Evolutionary conservation across 768 basidiomycete species (phyloP).

Genomic region (Panus rudis): DNA sequence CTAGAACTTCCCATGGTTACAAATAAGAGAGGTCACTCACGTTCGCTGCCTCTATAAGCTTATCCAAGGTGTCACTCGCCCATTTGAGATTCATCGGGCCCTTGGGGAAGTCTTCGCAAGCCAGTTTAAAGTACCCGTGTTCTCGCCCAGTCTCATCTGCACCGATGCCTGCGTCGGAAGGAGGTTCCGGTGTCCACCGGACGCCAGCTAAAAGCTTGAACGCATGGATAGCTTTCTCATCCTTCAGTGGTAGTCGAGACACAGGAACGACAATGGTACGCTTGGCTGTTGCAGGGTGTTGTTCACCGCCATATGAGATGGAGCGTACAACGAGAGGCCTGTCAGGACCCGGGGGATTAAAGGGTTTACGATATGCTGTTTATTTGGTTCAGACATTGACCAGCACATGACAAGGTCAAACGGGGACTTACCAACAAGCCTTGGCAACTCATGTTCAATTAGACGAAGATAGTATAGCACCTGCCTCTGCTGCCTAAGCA

Average conservation of each 20-base stretch:
- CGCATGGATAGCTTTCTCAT: slow-evolving; percentile 67
- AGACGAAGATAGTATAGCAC: slow-evolving; percentile 73
- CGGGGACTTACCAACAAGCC: slow-evolving; percentile 59
- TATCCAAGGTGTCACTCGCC: slow-evolving; percentile 82
- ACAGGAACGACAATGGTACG: slow-evolving; percentile 71
- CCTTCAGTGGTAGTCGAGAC: slow-evolving; percentile 58
- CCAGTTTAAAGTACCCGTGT: slow-evolving; percentile 85
- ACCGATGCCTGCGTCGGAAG: slow-evolving; percentile 56
- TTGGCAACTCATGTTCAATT: slow-evolving; percentile 85
- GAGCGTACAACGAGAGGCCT: slow-evolving; percentile 67
- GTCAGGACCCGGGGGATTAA: slow-evolving; percentile 52
- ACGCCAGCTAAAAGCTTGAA: slow-evolving; percentile 85
- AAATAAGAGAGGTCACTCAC: slow-evolving; percentile 41
- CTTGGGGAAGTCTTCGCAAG: slow-evolving; percentile 80
- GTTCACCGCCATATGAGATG: slow-evolving; percentile 70
- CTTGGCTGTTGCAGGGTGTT: slow-evolving; percentile 66
- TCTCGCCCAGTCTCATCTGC: slow-evolving; percentile 39
- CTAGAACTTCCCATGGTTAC: slow-evolving; percentile 13
- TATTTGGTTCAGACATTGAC: neutral
- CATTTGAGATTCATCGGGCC: slow-evolving; percentile 90
- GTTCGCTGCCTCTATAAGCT: slow-evolving; percentile 74
- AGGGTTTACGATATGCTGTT: slow-evolving; percentile 76
- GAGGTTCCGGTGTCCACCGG: slow-evolving; percentile 75
- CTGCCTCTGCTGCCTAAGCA: slow-evolving; percentile 68
- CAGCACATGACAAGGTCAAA: neutral